Evolutionary conservation across 345 rosid genomes (phyloP).

Genomic region (Noccaea caerulescens): DNA sequence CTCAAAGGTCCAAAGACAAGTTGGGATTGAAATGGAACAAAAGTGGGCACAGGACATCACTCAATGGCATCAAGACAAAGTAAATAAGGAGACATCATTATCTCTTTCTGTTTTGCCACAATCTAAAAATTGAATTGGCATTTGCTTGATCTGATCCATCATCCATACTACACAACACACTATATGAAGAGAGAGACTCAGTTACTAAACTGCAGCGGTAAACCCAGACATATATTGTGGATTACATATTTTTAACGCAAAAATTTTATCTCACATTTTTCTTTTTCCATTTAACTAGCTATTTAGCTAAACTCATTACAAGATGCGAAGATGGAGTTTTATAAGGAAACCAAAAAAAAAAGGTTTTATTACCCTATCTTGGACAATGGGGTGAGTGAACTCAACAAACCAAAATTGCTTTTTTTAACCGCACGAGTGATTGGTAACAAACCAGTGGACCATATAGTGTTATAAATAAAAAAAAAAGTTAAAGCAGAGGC

Average conservation of each 20-base stretch:
- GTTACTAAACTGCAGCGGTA: too few relatives aligned
- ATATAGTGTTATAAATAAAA: neutral
- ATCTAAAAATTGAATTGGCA: too few relatives aligned
- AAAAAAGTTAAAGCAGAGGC: constrained; percentile 30
- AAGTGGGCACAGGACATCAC: constrained; percentile 31
- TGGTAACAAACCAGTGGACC: constrained; percentile 3
- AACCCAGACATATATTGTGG: too few relatives aligned
- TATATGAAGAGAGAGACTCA: too few relatives aligned
- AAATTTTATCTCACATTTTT: too few relatives aligned
- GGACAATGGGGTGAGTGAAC: neutral
- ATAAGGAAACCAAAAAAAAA: neutral
- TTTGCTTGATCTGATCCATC: too few relatives aligned
- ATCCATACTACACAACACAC: too few relatives aligned
- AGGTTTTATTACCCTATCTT: neutral
- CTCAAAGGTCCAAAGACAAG: constrained; percentile 21
- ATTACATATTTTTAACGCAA: too few relatives aligned
- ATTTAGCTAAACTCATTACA: too few relatives aligned
- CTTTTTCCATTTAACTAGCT: too few relatives aligned
- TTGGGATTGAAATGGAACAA: constrained; percentile 31
- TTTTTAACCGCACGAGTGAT: constrained; percentile 18
- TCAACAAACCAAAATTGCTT: neutral
- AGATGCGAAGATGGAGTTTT: too few relatives aligned
- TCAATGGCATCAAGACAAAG: constrained; percentile 20
- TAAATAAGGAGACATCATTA: constrained; percentile 27
- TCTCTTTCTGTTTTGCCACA: constrained; percentile 16